Evolutionary conservation across 2,329 filamentous ascomycete genomes (phyloP).

Genomic region (Clarireedia homoeocarpa): DNA sequence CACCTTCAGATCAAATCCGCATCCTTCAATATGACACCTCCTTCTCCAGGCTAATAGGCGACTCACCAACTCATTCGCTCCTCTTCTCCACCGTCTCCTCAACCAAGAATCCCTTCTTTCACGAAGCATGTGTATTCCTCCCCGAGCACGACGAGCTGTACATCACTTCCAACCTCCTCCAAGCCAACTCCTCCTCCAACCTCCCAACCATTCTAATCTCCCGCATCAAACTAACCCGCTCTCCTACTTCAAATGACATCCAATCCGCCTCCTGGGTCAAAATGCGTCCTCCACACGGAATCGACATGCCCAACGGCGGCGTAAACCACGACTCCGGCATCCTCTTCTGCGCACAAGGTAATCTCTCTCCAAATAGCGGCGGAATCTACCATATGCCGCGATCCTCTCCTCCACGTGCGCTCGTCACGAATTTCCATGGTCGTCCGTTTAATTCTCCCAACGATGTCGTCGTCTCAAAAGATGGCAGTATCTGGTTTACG

Average conservation of each 20-base stretch:
- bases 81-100: slow-evolving; percentile 35
- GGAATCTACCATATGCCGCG: slow-evolving; percentile 19
- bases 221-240: slow-evolving; percentile 28
- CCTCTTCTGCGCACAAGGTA: slow-evolving; percentile 23
- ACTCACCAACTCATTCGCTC: slow-evolving; percentile 32
- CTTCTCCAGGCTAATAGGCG: slow-evolving; percentile 32
- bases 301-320: slow-evolving; percentile 26
- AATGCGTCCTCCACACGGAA: slow-evolving; percentile 32
- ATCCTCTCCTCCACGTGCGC: slow-evolving; percentile 15
- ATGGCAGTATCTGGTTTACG: slow-evolving; percentile 56
- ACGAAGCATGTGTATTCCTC: slow-evolving; percentile 37
- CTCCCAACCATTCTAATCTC: slow-evolving; percentile 40
- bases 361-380: slow-evolving; percentile 1
- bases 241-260: slow-evolving; percentile 13
- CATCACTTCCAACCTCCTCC: slow-evolving; percentile 38
- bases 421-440: slow-evolving; percentile 53
- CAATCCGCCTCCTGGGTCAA: slow-evolving; percentile 28
- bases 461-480: slow-evolving; percentile 46
- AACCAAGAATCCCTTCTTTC: slow-evolving; percentile 39
- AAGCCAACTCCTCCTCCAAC: slow-evolving; percentile 30
- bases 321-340: slow-evolving; percentile 20
- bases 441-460: slow-evolving; percentile 52
- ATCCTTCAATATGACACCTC: slow-evolving; percentile 33
- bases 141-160: slow-evolving; percentile 36
- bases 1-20: slow-evolving; percentile 24